These are phyloP conservation scores for Solanum etuberosum DNA, from an alignment of 257 asterid species.

Conservation along the genomic window DNA sequence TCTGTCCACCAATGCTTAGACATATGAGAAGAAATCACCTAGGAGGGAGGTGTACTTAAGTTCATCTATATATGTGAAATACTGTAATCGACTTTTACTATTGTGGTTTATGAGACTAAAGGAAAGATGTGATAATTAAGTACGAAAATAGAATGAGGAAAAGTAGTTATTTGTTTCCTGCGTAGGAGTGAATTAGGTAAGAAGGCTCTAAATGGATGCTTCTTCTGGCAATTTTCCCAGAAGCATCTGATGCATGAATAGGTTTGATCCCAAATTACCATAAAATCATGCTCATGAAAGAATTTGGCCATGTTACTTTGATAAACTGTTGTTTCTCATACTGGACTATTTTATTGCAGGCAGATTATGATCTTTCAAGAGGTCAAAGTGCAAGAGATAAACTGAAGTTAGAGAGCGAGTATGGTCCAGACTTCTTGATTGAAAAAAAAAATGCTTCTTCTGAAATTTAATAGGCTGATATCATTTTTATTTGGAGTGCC, in stretches of 20 bases:
- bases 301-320: neutral
- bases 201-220: neutral
- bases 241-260: neutral
- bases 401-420: constrained; percentile 74
- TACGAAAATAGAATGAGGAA: neutral
- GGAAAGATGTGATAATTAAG: neutral
- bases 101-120: neutral
- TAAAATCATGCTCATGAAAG: neutral
- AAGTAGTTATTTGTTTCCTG: neutral
- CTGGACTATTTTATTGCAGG: constrained; percentile 35
- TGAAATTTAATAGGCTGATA: neutral
- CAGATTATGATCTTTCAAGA: constrained; percentile 61
- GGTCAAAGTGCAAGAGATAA: constrained; percentile 56
- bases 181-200: neutral
- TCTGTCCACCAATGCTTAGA: neutral
- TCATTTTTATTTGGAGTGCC: neutral
- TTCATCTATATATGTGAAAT: neutral
- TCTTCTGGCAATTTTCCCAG: neutral
- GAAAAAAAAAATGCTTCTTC: neutral
- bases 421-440: constrained; percentile 24
- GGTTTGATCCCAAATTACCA: neutral
- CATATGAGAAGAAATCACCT: neutral
- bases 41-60: neutral
- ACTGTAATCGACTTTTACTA: neutral
- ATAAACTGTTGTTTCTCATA: constrained; percentile 14